Conservation (phyloP, 495 filamentous ascomycete species). For the Haplographium delicatum region DNA sequence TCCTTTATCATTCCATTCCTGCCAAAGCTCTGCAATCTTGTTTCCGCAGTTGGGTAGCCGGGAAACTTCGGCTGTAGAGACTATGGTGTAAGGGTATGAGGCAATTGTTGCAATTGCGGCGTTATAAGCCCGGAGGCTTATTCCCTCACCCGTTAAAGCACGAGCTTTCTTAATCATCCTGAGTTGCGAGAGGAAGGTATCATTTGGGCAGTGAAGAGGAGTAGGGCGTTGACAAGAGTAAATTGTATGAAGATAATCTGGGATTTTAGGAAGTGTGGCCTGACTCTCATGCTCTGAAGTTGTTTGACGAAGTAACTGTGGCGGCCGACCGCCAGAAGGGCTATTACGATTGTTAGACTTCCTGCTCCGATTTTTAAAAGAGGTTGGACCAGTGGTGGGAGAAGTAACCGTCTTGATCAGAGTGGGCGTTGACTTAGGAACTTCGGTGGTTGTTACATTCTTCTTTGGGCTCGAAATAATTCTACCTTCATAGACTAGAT, state of each 20-base stretch:
- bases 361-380: neutral
- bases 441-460: conserved; percentile 2
- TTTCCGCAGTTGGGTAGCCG: conserved; percentile 73
- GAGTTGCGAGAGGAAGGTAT: conserved; percentile 68
- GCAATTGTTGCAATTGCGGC: conserved; percentile 77
- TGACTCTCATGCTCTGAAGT: conserved; percentile 64
- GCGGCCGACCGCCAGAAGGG: neutral
- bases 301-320: conserved; percentile 52
- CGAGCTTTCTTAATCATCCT: conserved; percentile 69
- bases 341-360: conserved; percentile 8
- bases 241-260: conserved; percentile 64
- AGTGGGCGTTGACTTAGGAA: conserved; percentile 30
- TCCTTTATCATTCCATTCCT: conserved; percentile 62
- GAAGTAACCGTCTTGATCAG: conserved; percentile 21
- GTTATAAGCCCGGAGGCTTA: conserved; percentile 82
- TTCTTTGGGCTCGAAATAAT: conserved; percentile 6
- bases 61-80: conserved; percentile 53
- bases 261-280: conserved; percentile 48
- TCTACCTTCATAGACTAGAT: conserved; percentile 60
- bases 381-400: neutral
- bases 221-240: conserved; percentile 83
- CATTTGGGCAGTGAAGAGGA: conserved; percentile 65
- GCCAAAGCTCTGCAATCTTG: conserved; percentile 75
- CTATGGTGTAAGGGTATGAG: conserved; percentile 69
- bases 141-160: conserved; percentile 63